These are phyloP conservation scores for Exutisphaerella laricina DNA, from an alignment of 2,329 filamentous ascomycete genomes.

Conservation along the genomic window DNA sequence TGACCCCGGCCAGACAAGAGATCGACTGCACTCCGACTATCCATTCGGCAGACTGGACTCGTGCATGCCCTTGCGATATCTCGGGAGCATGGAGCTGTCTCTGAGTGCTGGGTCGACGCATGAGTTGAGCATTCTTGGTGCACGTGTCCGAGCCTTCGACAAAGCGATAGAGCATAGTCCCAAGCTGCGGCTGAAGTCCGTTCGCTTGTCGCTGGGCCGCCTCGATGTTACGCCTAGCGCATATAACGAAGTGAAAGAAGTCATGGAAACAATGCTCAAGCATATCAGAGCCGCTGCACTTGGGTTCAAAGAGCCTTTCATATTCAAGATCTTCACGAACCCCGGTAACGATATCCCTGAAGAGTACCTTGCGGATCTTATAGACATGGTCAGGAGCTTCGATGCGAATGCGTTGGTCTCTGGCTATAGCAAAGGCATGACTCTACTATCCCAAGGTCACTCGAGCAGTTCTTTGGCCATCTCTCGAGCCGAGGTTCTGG, in stretches of 20 bases:
- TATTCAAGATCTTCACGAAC: constrained; percentile 1
- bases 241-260: neutral
- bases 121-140: neutral
- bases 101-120: constrained; percentile 1
- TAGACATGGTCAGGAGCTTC: neutral
- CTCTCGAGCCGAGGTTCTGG: no score
- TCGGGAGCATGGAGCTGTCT: neutral
- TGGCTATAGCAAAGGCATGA: constrained; percentile 1
- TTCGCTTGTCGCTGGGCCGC: neutral
- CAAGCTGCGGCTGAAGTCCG: neutral
- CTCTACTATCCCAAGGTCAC: neutral
- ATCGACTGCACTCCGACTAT: constrained; percentile 8
- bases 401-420: neutral
- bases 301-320: neutral
- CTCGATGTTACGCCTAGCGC: neutral
- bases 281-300: no score
- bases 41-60: constrained; percentile 1
- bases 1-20: constrained; percentile 3
- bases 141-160: neutral
- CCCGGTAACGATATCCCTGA: constrained; percentile 1
- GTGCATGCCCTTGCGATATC: constrained; percentile 1
- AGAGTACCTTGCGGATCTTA: neutral
- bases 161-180: neutral
- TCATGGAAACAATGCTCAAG: neutral
- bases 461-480: no score